Percentiles rank a stretch among this genome's conserved stretches.
Conservation (phyloP, 2,329 filamentous ascomycete genomes). For the Drechslerella stenobrocha region DNA sequence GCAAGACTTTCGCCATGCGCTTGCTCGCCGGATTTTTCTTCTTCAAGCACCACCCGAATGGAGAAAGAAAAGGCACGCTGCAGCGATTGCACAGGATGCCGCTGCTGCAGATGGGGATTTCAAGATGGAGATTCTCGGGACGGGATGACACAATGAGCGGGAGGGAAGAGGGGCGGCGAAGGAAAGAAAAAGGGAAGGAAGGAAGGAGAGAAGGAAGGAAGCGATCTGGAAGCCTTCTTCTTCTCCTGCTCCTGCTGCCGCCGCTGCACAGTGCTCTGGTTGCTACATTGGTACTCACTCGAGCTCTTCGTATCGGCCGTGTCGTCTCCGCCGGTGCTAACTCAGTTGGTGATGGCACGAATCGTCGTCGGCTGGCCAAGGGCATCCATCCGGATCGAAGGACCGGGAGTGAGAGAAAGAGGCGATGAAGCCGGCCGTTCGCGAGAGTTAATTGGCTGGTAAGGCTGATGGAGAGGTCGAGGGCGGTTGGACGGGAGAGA, state of each 20-base stretch:
- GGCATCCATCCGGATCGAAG: slow-evolving; percentile 6
- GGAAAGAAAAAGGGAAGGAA: neutral
- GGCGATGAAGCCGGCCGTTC: slow-evolving; percentile 1
- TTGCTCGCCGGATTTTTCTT: neutral
- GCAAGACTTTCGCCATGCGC: neutral
- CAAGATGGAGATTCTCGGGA: neutral
- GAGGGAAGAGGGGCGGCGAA: neutral
- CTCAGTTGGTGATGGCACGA: slow-evolving; percentile 11
- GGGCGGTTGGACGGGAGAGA: slow-evolving; percentile 55
- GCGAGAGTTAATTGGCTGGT: slow-evolving; percentile 11
- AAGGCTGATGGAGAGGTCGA: slow-evolving; percentile 25
- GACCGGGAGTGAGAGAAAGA: slow-evolving; percentile 14
- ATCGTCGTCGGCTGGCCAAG: slow-evolving; percentile 2
- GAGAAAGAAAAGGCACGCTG: neutral
- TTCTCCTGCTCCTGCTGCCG: neutral
- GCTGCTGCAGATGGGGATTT: too few species aligned
- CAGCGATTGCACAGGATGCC: neutral
- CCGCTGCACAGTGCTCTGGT: neutral
- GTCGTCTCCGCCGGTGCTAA: slow-evolving; percentile 1
- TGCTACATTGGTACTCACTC: slow-evolving; percentile 1
- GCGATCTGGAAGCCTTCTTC: slow-evolving; percentile 4
- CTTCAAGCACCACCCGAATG: neutral
- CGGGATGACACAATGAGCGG: neutral
- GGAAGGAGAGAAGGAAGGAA: neutral
- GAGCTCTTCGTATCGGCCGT: neutral